These are phyloP conservation scores for Mycotypha africana DNA, from an alignment of 371 early-diverging fungal genomes.

Conservation along the genomic window DNA sequence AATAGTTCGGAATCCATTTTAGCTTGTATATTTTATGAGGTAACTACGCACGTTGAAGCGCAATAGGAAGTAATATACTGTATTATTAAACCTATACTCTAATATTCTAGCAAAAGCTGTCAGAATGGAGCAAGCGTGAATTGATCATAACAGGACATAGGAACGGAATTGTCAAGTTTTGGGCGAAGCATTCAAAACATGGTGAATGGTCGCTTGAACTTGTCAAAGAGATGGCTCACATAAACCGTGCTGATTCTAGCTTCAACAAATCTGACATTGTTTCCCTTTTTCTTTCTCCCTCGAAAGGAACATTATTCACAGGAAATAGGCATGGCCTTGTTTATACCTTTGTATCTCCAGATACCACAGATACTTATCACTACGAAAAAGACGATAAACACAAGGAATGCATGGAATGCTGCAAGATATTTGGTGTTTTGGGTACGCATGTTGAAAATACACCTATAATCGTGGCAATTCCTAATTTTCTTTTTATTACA, in stretches of 20 bases:
- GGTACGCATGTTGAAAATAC: constrained; percentile 35
- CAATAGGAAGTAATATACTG: no score
- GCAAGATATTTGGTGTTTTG: constrained; percentile 51
- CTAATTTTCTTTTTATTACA: not conserved
- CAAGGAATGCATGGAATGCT: constrained; percentile 58
- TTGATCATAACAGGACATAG: constrained; percentile 58
- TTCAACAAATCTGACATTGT: constrained; percentile 34
- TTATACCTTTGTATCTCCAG: constrained; percentile 61
- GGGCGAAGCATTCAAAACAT: constrained; percentile 32
- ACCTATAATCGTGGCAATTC: no score
- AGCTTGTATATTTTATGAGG: constrained; percentile 55
- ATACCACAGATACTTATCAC: constrained; percentile 64
- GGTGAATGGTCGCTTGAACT: constrained; percentile 26
- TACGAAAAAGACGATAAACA: constrained; percentile 52
- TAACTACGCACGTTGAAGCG: constrained; percentile 25
- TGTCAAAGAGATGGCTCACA: constrained; percentile 23
- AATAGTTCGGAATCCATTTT: constrained; percentile 54
- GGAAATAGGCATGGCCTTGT: constrained; percentile 62
- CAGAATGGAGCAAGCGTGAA: constrained; percentile 27
- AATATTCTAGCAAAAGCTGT: constrained; percentile 3
- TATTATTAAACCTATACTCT: not conserved
- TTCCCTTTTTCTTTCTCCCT: constrained; percentile 19
- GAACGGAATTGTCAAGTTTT: constrained; percentile 47
- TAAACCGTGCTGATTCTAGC: constrained; percentile 11
- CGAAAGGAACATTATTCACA: constrained; percentile 51